Percentiles rank a stretch among this genome's conserved stretches.
These are phyloP conservation scores for Yamadazyma sp. DNA, from an alignment of 1,139 yeast species.

Conservation along the genomic window DNA sequence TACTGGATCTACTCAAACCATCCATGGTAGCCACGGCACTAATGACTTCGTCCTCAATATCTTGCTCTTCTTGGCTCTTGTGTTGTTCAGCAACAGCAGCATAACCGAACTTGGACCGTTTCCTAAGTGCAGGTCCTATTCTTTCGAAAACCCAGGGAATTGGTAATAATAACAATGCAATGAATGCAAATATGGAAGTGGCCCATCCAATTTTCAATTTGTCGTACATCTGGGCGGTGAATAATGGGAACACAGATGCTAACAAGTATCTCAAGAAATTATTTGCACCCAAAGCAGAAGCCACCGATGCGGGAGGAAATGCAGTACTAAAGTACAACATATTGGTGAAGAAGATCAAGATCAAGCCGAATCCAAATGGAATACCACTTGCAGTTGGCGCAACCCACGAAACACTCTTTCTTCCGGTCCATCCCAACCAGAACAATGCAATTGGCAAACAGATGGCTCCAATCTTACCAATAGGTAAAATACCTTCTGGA, in stretches of 20 bases:
- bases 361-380: constrained; percentile 74
- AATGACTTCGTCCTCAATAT: constrained; percentile 4
- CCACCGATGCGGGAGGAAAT: constrained; percentile 73
- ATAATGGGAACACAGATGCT: constrained; percentile 58
- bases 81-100: constrained; percentile 10
- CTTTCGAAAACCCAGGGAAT: constrained; percentile 48
- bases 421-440: constrained; percentile 83
- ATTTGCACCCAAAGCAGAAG: constrained; percentile 80
- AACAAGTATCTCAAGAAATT: constrained; percentile 65
- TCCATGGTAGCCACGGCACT: constrained; percentile 3
- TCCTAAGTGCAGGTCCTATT: constrained; percentile 58
- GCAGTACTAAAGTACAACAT: constrained; percentile 70
- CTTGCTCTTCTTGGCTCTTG: constrained; percentile 3
- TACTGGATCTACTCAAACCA: constrained; percentile 2
- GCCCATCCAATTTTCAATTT: constrained; percentile 41
- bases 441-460: constrained; percentile 68
- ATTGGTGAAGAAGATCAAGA: constrained; percentile 70
- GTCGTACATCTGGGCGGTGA: constrained; percentile 45
- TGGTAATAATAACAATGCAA: constrained; percentile 34
- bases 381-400: constrained; percentile 74
- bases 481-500: constrained; percentile 38
- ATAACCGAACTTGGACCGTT: constrained; percentile 57
- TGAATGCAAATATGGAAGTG: constrained; percentile 35
- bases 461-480: constrained; percentile 60
- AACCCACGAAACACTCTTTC: constrained; percentile 70